Evolutionary conservation across 2,329 filamentous ascomycete species (phyloP).

Genomic region (Aspergillus bombycis): DNA sequence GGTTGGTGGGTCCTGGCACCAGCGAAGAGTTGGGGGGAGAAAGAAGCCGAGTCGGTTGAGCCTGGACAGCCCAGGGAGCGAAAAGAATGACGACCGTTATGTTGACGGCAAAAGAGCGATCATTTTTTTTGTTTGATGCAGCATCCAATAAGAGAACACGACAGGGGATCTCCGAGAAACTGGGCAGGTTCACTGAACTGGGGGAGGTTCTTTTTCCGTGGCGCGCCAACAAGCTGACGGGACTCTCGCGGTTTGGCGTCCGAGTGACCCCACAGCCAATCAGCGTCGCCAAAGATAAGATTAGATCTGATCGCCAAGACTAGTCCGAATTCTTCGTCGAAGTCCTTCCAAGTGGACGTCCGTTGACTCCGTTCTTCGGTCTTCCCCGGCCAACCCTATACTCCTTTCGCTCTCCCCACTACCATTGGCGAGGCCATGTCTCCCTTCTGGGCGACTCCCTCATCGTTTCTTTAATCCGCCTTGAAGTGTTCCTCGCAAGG

Average conservation of each 20-base stretch:
- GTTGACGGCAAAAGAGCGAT: conserved; percentile 19
- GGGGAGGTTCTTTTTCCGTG: conserved; percentile 6
- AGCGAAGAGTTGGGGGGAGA: conserved; percentile 17
- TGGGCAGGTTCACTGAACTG: neutral
- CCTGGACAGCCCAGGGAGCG: conserved; percentile 14
- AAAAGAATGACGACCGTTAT: conserved; percentile 21
- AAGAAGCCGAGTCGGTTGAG: conserved; percentile 10
- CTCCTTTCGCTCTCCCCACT: conserved; percentile 4
- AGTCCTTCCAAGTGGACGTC: neutral
- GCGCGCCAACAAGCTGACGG: conserved; percentile 11
- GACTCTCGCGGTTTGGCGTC: neutral
- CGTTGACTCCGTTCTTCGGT: neutral
- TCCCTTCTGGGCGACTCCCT: neutral
- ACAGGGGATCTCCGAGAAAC: conserved; percentile 6
- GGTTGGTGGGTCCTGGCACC: conserved; percentile 22
- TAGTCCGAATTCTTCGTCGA: conserved; percentile 21
- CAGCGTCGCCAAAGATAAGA: conserved; percentile 38
- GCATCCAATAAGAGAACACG: conserved; percentile 5
- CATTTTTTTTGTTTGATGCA: conserved; percentile 24
- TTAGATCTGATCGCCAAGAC: conserved; percentile 42
- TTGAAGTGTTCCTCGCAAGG: neutral
- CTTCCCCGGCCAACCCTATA: conserved; percentile 3
- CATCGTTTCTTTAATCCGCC: neutral
- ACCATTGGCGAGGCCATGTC: conserved; percentile 18
- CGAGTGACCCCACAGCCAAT: conserved; percentile 28